Evolutionary conservation across 345 rosid genomes (phyloP).

Genomic region (Eucalyptus curtisii): DNA sequence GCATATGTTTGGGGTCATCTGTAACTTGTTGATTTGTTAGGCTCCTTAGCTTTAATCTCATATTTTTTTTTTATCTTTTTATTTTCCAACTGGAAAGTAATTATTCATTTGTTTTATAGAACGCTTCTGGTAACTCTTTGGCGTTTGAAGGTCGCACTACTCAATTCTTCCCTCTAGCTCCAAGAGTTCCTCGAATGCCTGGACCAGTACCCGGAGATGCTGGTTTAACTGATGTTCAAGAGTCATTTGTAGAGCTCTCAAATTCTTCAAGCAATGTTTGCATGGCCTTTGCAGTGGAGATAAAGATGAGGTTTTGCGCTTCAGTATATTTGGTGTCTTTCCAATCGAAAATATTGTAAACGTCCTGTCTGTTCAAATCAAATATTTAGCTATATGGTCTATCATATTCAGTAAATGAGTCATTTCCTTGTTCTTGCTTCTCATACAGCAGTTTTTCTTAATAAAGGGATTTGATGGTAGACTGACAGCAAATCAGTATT

Average conservation of each 20-base stretch:
- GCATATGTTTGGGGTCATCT: neutral
- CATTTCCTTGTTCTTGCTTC: too few species aligned
- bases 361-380: neutral
- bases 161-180: neutral
- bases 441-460: too few species aligned
- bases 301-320: neutral
- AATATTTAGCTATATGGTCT: neutral
- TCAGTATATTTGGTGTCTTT: neutral
- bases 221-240: neutral
- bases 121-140: neutral
- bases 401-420: too few species aligned
- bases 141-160: neutral
- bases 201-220: neutral
- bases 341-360: neutral
- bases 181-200: neutral
- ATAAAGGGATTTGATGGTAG: too few species aligned
- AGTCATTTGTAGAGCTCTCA: neutral
- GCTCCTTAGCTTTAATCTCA: neutral
- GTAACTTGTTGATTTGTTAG: neutral
- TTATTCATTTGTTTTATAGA: neutral
- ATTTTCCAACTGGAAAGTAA: neutral
- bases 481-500: too few species aligned
- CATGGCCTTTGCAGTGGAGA: neutral
- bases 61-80: neutral
- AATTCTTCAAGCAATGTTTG: neutral